These are phyloP conservation scores for Wickerhamomyces sp. DNA, from an alignment of 1,139 yeast species.

Conservation along the genomic window DNA sequence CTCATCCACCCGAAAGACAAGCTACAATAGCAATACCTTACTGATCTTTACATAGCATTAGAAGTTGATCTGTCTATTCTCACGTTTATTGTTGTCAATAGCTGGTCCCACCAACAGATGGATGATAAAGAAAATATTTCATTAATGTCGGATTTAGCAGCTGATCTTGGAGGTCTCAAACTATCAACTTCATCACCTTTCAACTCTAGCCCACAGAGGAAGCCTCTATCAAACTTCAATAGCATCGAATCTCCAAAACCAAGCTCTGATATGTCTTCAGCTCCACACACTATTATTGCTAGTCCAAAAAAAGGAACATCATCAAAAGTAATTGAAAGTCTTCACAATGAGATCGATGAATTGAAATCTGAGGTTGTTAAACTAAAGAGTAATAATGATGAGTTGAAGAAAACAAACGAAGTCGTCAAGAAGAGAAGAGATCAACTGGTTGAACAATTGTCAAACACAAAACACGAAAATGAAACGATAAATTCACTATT, in stretches of 20 bases:
- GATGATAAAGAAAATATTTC: conserved; percentile 1
- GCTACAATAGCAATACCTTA: no score
- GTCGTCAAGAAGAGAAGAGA: conserved; percentile 49
- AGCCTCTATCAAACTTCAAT: conserved; percentile 1
- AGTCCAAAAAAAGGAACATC: conserved; percentile 21
- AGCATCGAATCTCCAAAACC: conserved; percentile 1
- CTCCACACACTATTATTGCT: background rate
- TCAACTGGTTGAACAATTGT: conserved; percentile 58
- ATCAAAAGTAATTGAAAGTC: conserved; percentile 52
- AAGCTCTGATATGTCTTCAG: background rate
- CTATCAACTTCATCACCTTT: background rate
- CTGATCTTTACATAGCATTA: no score
- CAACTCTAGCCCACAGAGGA: background rate
- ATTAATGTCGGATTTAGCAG: conserved; percentile 1
- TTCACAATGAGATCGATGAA: conserved; percentile 53
- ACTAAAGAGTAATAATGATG: conserved; percentile 46
- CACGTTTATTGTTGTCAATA: no score
- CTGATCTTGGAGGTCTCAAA: conserved; percentile 1
- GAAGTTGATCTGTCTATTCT: no score
- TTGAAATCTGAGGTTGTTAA: conserved; percentile 50
- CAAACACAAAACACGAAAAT: conserved; percentile 67
- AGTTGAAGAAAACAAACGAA: conserved; percentile 45
- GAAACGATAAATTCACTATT: conserved; percentile 61
- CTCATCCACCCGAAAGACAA: no score
- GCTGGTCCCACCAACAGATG: background rate